Percentiles rank a stretch among this genome's conserved stretches.
phyloP scores from a whole-genome alignment of 208 protist species.

The Borovskyia barvae region DNA sequence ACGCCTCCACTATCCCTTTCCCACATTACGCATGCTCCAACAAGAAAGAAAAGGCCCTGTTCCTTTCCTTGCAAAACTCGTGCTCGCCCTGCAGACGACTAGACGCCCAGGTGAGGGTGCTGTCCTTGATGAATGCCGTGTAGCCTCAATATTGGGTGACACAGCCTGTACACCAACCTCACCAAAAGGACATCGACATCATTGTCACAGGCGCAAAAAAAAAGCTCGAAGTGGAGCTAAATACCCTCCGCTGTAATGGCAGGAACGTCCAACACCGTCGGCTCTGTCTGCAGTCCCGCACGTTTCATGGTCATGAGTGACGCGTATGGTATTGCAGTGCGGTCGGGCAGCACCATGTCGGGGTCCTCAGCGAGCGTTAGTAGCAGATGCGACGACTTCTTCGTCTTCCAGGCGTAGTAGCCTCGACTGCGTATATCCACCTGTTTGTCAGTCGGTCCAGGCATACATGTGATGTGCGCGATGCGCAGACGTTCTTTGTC shows the following conservation, averaged over 20 bases:
- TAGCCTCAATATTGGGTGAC: too few species aligned
- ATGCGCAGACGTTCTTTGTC: conserved; percentile 89
- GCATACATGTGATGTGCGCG: conserved; percentile 79
- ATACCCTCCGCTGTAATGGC: conserved; percentile 90
- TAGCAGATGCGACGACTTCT: conserved; percentile 83
- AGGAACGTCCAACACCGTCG: conserved; percentile 78
- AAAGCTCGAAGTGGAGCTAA: too few species aligned
- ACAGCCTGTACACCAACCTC: too few species aligned
- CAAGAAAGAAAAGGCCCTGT: too few species aligned
- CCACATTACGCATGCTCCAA: too few species aligned
- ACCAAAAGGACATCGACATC: too few species aligned
- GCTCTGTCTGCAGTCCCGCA: conserved; percentile 62
- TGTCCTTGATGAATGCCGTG: too few species aligned
- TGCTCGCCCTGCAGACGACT: too few species aligned
- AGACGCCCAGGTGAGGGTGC: too few species aligned
- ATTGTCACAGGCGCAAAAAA: too few species aligned
- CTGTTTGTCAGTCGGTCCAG: conserved; percentile 88
- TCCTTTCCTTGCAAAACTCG: too few species aligned
- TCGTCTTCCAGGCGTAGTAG: conserved; percentile 91
- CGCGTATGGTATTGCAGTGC: conserved; percentile 80
- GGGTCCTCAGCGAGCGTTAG: conserved; percentile 86
- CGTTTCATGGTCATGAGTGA: conserved; percentile 84
- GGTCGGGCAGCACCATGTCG: conserved; percentile 89
- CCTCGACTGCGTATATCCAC: conserved; percentile 86
- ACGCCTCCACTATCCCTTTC: too few species aligned